Conservation (phyloP, 108 stramenopile genomes). For the Stephanodiscus triporus region DNA sequence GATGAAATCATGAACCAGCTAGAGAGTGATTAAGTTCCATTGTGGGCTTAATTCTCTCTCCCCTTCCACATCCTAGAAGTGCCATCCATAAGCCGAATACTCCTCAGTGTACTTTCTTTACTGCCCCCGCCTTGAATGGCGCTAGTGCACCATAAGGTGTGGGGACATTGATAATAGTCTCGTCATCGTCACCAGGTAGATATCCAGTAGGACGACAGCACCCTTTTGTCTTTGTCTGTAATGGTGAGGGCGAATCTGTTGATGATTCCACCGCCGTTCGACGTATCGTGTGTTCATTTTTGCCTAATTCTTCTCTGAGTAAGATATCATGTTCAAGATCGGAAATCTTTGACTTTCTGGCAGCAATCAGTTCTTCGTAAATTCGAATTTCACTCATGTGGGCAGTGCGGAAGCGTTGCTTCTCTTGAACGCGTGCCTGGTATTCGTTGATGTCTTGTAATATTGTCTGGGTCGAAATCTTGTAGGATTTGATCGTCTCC, state of each 20-base stretch:
- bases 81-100: constrained; percentile 75
- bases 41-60: no score
- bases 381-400: constrained; percentile 23
- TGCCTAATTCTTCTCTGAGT: constrained; percentile 2
- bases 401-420: constrained; percentile 13
- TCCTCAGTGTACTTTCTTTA: constrained; percentile 34
- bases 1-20: no score
- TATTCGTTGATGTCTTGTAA: constrained; percentile 21
- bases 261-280: neutral
- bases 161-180: constrained; percentile 15
- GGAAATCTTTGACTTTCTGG: neutral
- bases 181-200: constrained; percentile 19
- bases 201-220: constrained; percentile 13
- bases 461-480: neutral
- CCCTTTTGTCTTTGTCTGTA: neutral
- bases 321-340: constrained; percentile 7
- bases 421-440: constrained; percentile 19
- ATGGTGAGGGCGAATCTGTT: neutral
- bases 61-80: constrained; percentile 29
- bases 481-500: constrained; percentile 5
- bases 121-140: neutral
- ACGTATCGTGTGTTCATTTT: neutral
- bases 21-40: no score
- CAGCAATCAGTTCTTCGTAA: constrained; percentile 22
- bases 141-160: neutral